Conservation (phyloP, 2,329 filamentous ascomycete genomes). For the Uncinocarpus reesii region DNA sequence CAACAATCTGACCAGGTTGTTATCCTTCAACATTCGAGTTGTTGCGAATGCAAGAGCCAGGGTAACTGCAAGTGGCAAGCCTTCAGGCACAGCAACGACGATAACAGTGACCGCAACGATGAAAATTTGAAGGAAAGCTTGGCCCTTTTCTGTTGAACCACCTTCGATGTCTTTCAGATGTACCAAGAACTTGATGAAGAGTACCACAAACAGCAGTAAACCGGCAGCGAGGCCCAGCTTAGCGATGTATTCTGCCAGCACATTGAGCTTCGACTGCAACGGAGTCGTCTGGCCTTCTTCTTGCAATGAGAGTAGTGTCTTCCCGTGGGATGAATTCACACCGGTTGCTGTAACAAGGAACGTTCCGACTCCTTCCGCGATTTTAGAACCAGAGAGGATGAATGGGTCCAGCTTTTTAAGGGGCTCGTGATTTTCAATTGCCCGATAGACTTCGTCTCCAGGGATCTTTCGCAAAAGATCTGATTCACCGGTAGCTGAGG, state of each 20-base stretch:
- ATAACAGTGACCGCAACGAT: conserved; percentile 72
- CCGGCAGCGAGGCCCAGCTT: conserved; percentile 63
- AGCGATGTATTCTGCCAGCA: conserved; percentile 69
- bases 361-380: conserved; percentile 63
- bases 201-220: conserved; percentile 63
- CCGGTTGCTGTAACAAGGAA: conserved; percentile 68
- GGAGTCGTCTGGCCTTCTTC: conserved; percentile 70
- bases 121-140: conserved; percentile 64
- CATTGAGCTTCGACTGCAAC: conserved; percentile 65
- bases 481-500: conserved; percentile 65
- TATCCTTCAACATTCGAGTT: conserved; percentile 53
- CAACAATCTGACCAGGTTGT: conserved; percentile 51
- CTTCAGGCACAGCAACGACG: conserved; percentile 64
- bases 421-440: conserved; percentile 51
- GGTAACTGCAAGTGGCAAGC: conserved; percentile 51
- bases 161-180: conserved; percentile 11
- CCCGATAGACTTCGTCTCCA: conserved; percentile 53
- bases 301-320: conserved; percentile 66
- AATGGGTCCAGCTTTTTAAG: conserved; percentile 64
- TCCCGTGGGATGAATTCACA: conserved; percentile 63
- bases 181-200: conserved; percentile 63
- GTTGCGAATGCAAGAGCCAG: conserved; percentile 54
- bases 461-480: conserved; percentile 58
- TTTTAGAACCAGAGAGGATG: conserved; percentile 68
- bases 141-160: conserved; percentile 39